Conservation (phyloP, 2,329 filamentous ascomycete species). For the Penicillium sp. region DNA sequence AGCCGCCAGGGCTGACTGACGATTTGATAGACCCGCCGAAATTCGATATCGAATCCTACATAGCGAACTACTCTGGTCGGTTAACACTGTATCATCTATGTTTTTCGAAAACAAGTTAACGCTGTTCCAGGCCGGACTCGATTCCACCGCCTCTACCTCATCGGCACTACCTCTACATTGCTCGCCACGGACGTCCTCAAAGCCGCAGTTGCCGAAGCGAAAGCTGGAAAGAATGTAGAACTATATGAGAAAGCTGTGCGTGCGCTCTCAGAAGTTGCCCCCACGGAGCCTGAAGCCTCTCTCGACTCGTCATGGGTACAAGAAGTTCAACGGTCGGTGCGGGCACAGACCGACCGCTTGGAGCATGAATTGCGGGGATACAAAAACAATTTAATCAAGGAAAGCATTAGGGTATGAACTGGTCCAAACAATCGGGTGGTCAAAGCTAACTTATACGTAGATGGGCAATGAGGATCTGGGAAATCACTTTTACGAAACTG, state of each 20-base stretch:
- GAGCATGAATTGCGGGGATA: slow-evolving; percentile 86
- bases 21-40: slow-evolving; percentile 67
- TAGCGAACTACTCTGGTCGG: slow-evolving; percentile 79
- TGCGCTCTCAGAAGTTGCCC: slow-evolving; percentile 61
- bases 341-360: slow-evolving; percentile 68
- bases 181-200: slow-evolving; percentile 79
- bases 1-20: not conserved
- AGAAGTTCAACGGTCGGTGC: slow-evolving; percentile 63
- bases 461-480: slow-evolving; percentile 95
- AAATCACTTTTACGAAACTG: slow-evolving; percentile 74
- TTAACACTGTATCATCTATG: not conserved
- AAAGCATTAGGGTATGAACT: slow-evolving; percentile 76
- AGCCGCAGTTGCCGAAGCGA: slow-evolving; percentile 71
- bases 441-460: slow-evolving; percentile 44
- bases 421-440: not conserved
- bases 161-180: slow-evolving; percentile 73
- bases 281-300: slow-evolving; percentile 64
- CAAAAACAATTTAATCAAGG: slow-evolving; percentile 95
- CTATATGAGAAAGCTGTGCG: slow-evolving; percentile 69
- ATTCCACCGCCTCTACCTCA: slow-evolving; percentile 75
- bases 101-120: slow-evolving; percentile 2
- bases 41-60: slow-evolving; percentile 87
- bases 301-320: slow-evolving; percentile 75
- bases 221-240: slow-evolving; percentile 68
- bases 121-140: slow-evolving; percentile 66